Percentiles rank a stretch among this genome's conserved stretches.
phyloP scores from a whole-genome alignment of 2,329 filamentous ascomycete genomes.

The Sarocladiaceae sp. region DNA sequence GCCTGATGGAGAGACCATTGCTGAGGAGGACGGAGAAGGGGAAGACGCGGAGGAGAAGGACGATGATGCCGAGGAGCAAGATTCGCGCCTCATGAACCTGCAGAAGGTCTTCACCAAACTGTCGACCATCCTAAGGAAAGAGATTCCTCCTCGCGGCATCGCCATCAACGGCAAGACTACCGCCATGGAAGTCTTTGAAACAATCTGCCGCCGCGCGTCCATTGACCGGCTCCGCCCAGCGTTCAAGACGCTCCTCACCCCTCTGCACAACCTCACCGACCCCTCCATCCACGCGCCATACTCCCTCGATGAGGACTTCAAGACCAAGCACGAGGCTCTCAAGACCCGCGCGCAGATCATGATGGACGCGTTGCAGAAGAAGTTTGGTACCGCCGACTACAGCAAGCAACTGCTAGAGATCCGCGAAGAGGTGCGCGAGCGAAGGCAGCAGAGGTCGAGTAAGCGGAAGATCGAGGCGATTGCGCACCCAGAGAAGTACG shows the following conservation, averaged over 20 bases:
- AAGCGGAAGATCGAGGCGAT: constrained; percentile 91
- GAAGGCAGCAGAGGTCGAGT: constrained; percentile 65
- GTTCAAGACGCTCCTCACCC: constrained; percentile 52
- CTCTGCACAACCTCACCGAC: constrained; percentile 79
- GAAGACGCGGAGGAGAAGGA: constrained; percentile 32
- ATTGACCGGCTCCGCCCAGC: constrained; percentile 52
- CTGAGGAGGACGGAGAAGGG: constrained; percentile 35
- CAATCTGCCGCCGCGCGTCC: constrained; percentile 58
- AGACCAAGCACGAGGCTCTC: constrained; percentile 61
- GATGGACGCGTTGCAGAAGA: constrained; percentile 77
- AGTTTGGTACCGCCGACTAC: constrained; percentile 74
- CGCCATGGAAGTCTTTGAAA: constrained; percentile 67
- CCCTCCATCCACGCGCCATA: constrained; percentile 65
- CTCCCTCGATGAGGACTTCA: constrained; percentile 65
- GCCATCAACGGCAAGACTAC: constrained; percentile 69
- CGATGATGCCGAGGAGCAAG: constrained; percentile 29
- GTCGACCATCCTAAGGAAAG: constrained; percentile 71
- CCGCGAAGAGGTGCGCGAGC: constrained; percentile 63
- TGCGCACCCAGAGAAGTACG: constrained; percentile 70
- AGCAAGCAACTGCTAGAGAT: constrained; percentile 67
- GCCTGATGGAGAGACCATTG: constrained; percentile 28
- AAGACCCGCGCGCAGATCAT: constrained; percentile 67
- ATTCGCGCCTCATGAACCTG: constrained; percentile 41
- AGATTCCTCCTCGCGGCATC: constrained; percentile 56
- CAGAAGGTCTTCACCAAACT: constrained; percentile 74